A percentile compares a stretch with the other conserved stretches of the same genome.
Conservation (phyloP, 2,329 filamentous ascomycete genomes). For the Colletotrichum neosansevieriae region DNA sequence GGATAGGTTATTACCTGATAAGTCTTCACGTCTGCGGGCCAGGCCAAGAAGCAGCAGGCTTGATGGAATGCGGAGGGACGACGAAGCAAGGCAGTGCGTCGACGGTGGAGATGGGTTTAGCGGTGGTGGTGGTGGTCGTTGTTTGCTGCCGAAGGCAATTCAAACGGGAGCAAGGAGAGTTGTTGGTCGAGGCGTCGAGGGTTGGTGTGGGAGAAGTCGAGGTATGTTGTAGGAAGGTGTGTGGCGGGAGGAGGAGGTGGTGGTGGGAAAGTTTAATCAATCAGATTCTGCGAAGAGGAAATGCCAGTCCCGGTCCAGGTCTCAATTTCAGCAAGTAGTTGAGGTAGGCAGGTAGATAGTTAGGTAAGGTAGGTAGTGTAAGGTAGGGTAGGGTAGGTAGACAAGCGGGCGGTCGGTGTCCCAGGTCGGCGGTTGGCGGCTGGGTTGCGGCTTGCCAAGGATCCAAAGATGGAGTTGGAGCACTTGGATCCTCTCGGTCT, state of each 20-base stretch:
- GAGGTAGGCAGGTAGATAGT: no score
- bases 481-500: background rate
- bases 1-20: background rate
- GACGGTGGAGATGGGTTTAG: conserved; percentile 13
- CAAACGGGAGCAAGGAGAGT: conserved; percentile 5
- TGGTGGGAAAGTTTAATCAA: conserved; percentile 36
- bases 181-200: background rate
- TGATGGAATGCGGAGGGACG: conserved; percentile 30
- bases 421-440: conserved; percentile 35
- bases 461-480: conserved; percentile 36
- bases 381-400: no score
- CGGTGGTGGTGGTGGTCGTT: conserved; percentile 1
- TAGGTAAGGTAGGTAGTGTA: no score
- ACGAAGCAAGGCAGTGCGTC: conserved; percentile 5
- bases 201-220: background rate
- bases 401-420: conserved; percentile 6
- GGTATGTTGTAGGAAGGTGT: conserved; percentile 7
- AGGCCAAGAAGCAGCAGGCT: conserved; percentile 1
- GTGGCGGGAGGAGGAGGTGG: conserved; percentile 18
- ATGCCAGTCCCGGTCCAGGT: conserved; percentile 5
- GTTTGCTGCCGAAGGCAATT: conserved; percentile 15
- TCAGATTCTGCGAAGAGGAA: conserved; percentile 36
- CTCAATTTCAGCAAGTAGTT: no score
- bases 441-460: conserved; percentile 32
- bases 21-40: conserved; percentile 6